Evolutionary conservation across 1,139 yeast species (phyloP), one percentile per base, ranked within the genome.

Genomic region (Pichia sp.): DNA sequence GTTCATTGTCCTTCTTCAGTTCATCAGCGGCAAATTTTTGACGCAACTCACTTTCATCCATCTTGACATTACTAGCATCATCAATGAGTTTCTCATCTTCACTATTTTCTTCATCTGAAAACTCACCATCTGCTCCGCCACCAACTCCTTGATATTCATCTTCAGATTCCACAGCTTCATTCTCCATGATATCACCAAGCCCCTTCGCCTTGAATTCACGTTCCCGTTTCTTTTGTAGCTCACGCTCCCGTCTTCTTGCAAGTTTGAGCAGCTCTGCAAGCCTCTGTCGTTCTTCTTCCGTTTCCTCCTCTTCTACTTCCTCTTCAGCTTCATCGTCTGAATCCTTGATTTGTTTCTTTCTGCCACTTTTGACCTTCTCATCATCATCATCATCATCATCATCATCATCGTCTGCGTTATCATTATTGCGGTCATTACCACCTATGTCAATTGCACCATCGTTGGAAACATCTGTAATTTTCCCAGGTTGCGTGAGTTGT

Each of bases 131-230:
- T 10, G 57, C 67, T 41, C 96, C 96, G n/a, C n/a, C n/a, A 38
- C 95, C 96, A 38, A 84, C 55, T 2, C 96, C 96, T 33, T 77
- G 78, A 88, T 94, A 88, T 62, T 88, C 96, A 64, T 88, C 97
- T 46, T 91, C 97, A 28, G 96, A 85, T 63, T 91, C 97, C 48
- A 77, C 93, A 30, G 98, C 98, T 63, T 88, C 96, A 30, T 81
- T 83, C 44, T 83, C 88, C 43, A 82, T 64, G 16, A 78, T 63
- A n/a, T 64, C 62, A 39, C 65, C 64, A 22, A 74, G 55, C 0
- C 79, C 80, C 41, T 63, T 66, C 29, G 67, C 59, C 46, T 67
- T 77, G 60, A 72, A 59, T 46, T 71, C 77, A 47, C 60, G 64
- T 45, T 75, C 63, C 39, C 58, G 60, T 42, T 58, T 59, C 25